These are phyloP conservation scores for Eucalyptus shirleyi DNA, from an alignment of 345 rosid genomes.

Conservation along the genomic window DNA sequence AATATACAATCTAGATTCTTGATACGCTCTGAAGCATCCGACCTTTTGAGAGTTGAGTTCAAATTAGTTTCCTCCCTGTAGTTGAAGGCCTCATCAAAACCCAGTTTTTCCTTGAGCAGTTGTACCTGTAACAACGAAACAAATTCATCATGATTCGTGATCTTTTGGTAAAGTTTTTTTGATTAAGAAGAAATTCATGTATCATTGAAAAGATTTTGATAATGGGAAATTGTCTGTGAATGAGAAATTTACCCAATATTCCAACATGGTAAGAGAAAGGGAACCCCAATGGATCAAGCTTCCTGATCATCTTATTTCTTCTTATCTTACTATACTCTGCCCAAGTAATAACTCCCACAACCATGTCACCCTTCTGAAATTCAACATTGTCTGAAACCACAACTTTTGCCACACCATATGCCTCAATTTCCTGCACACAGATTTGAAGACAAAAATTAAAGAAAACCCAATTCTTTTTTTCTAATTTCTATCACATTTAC, in stretches of 20 bases:
- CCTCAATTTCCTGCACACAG: constrained; percentile 15
- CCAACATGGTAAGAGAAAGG: constrained; percentile 25
- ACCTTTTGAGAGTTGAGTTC: constrained; percentile 20
- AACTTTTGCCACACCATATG: constrained; percentile 41
- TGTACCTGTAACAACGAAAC: constrained; percentile 7
- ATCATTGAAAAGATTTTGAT: neutral
- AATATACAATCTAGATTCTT: neutral
- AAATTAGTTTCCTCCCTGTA: constrained; percentile 32
- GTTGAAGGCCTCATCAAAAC: constrained; percentile 48
- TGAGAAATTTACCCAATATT: neutral
- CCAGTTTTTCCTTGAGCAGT: constrained; percentile 35
- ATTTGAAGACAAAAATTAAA: neutral
- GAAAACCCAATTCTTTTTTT: neutral
- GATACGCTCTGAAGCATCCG: neutral
- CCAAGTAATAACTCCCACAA: constrained; percentile 26
- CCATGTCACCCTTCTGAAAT: constrained; percentile 32
- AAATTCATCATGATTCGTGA: neutral
- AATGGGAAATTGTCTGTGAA: neutral
- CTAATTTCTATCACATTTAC: neutral
- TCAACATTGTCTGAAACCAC: constrained; percentile 36
- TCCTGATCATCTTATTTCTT: constrained; percentile 14
- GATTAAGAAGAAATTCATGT: neutral
- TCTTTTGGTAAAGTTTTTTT: neutral
- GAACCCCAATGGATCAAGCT: constrained; percentile 43
- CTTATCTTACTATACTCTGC: constrained; percentile 31